phyloP scores from a whole-genome alignment of 345 rosid species.

The Camelina laxa region DNA sequence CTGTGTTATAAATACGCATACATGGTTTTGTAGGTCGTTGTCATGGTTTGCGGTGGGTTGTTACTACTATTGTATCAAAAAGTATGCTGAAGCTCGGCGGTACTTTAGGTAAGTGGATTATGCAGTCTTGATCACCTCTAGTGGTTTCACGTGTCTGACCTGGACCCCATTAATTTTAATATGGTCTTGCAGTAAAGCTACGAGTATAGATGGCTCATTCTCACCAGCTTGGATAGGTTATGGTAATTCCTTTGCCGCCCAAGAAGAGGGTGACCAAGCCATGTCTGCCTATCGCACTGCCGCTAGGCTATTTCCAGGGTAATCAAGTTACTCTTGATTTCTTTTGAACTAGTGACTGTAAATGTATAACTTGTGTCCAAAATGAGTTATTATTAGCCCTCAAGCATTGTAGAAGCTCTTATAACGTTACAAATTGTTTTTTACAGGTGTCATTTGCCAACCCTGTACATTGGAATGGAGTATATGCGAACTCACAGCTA shows the following conservation, averaged over 20 bases:
- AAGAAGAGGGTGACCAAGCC: conserved; percentile 97
- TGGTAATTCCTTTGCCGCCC: conserved; percentile 90
- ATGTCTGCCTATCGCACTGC: conserved; percentile 96
- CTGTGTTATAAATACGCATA: conserved; percentile 21
- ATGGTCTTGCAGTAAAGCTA: conserved; percentile 74
- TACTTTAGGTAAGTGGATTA: conserved; percentile 74
- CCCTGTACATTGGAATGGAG: conserved; percentile 97
- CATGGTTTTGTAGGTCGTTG: conserved; percentile 69
- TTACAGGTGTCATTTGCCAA: conserved; percentile 97
- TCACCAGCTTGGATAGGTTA: conserved; percentile 93
- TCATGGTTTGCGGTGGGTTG: conserved; percentile 94
- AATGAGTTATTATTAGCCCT: conserved; percentile 18
- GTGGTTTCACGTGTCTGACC: conserved; percentile 11
- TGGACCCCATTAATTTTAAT: conserved; percentile 27
- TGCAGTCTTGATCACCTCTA: conserved; percentile 22
- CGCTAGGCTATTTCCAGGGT: conserved; percentile 98
- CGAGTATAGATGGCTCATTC: conserved; percentile 78
- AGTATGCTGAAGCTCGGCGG: conserved; percentile 82
- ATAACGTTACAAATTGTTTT: conserved; percentile 53
- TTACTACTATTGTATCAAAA: conserved; percentile 82
- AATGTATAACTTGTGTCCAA: conserved; percentile 15
- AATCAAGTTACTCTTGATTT: conserved; percentile 34
- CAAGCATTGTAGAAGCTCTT: conserved; percentile 52
- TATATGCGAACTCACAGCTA: conserved; percentile 97
- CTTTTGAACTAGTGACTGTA: conserved; percentile 18